Conservation (phyloP, 441 rosid species). For the Euphorbia neoarborescens region DNA sequence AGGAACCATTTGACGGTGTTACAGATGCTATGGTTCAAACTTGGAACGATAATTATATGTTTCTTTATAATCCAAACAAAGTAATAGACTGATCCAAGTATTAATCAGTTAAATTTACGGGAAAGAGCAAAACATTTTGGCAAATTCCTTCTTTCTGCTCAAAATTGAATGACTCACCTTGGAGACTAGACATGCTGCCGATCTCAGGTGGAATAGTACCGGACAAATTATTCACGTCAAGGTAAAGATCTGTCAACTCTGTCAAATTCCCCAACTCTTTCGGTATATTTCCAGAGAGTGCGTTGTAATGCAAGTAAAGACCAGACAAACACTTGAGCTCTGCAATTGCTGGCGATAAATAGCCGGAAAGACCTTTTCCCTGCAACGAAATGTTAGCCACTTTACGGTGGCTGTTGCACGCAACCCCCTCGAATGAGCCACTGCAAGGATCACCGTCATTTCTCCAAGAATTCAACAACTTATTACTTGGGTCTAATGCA, state of each 20-base stretch:
- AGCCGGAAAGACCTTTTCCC: conserved; percentile 65
- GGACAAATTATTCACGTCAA: conserved; percentile 69
- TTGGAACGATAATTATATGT: neutral
- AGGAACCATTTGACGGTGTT: too few relatives aligned
- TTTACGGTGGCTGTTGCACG: conserved; percentile 56
- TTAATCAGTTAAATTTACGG: neutral
- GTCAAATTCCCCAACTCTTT: conserved; percentile 51
- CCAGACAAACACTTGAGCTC: conserved; percentile 69
- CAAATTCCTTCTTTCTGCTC: neutral
- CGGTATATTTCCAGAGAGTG: conserved; percentile 66
- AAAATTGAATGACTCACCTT: conserved; percentile 43
- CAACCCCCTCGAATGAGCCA: conserved; percentile 75
- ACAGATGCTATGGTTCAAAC: too few relatives aligned
- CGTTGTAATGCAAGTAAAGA: conserved; percentile 79
- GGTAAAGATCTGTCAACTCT: conserved; percentile 64
- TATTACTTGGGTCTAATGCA: conserved; percentile 63
- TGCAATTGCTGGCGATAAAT: conserved; percentile 54
- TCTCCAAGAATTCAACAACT: conserved; percentile 64
- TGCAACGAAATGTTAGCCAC: conserved; percentile 86
- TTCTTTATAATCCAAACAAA: neutral
- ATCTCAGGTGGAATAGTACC: conserved; percentile 70
- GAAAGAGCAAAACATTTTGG: neutral
- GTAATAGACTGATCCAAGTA: neutral
- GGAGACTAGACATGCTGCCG: conserved; percentile 58
- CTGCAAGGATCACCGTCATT: conserved; percentile 50